Percentiles rank a stretch among this genome's conserved stretches.
Conservation (phyloP, 306 rosid species). For the Rosa persica region DNA sequence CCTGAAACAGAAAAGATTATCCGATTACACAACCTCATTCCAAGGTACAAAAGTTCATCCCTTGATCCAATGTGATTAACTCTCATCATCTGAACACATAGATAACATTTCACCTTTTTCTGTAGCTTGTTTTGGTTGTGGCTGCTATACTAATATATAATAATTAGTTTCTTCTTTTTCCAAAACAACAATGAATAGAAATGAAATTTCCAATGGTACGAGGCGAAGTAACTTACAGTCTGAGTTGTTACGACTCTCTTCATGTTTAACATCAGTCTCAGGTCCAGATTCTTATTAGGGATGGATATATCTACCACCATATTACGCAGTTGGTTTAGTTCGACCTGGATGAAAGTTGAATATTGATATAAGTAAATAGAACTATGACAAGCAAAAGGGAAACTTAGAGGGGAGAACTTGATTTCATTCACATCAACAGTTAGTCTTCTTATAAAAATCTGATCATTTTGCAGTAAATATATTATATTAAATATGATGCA, state of each 20-base stretch:
- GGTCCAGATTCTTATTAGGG: slow-evolving; percentile 41
- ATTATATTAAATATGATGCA: not conserved
- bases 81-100: not conserved
- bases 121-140: not conserved
- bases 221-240: slow-evolving; percentile 29
- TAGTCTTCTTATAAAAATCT: not conserved
- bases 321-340: slow-evolving; percentile 37
- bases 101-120: not conserved
- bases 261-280: slow-evolving; percentile 47
- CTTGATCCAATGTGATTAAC: not conserved
- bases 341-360: slow-evolving; percentile 28
- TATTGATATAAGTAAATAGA: not conserved
- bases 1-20: slow-evolving; percentile 32
- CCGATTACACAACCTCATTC: not conserved
- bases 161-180: not conserved
- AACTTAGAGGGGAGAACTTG: not conserved
- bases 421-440: not conserved
- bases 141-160: not conserved
- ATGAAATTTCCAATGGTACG: not conserved
- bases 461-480: not conserved
- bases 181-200: not conserved
- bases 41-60: slow-evolving; percentile 5
- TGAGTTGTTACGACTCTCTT: slow-evolving; percentile 27
- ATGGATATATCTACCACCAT: slow-evolving; percentile 50
- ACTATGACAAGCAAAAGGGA: not conserved